Percentiles rank a stretch among this genome's conserved stretches.
These are phyloP conservation scores for Coelastrella sp. DNA, from an alignment of 139 green algal species.

Conservation along the genomic window DNA sequence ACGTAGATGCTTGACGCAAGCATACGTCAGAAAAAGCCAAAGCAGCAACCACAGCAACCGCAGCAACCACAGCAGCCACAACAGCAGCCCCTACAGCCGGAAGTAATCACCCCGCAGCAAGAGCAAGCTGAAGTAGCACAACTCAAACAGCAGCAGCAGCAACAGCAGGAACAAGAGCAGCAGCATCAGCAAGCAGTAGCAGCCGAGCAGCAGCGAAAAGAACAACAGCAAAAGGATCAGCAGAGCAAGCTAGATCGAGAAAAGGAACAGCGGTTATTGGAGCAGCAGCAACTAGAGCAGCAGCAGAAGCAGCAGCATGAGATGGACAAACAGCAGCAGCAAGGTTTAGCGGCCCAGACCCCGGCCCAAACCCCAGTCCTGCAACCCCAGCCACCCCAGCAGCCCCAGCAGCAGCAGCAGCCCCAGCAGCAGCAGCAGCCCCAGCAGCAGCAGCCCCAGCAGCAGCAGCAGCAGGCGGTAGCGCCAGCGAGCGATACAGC, in stretches of 20 bases:
- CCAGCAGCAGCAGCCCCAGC: slow-evolving; percentile 12
- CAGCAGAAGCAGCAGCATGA: neutral
- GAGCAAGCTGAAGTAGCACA: slow-evolving; percentile 16
- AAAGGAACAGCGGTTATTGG: neutral
- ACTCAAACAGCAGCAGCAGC: neutral
- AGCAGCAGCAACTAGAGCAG: neutral
- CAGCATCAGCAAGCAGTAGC: neutral
- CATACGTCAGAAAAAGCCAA: neutral
- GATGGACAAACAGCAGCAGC: neutral
- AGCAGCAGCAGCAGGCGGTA: neutral
- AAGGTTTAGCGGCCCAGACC: neutral
- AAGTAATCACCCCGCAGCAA: neutral
- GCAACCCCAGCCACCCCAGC: neutral
- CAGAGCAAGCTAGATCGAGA: neutral
- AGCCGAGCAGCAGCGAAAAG: neutral
- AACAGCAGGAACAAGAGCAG: neutral
- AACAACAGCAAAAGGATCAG: neutral
- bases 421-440: slow-evolving; percentile 19
- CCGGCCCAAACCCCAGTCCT: neutral
- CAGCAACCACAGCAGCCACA: neutral
- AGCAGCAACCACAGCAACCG: neutral
- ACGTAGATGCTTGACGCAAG: neutral
- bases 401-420: slow-evolving; percentile 24
- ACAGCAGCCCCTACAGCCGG: neutral
- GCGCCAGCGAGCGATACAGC: neutral